A percentile compares a stretch with the other conserved stretches of the same genome.
phyloP scores from a whole-genome alignment of 192 early-diverging fungal species.

The Entomortierella parvispora region DNA sequence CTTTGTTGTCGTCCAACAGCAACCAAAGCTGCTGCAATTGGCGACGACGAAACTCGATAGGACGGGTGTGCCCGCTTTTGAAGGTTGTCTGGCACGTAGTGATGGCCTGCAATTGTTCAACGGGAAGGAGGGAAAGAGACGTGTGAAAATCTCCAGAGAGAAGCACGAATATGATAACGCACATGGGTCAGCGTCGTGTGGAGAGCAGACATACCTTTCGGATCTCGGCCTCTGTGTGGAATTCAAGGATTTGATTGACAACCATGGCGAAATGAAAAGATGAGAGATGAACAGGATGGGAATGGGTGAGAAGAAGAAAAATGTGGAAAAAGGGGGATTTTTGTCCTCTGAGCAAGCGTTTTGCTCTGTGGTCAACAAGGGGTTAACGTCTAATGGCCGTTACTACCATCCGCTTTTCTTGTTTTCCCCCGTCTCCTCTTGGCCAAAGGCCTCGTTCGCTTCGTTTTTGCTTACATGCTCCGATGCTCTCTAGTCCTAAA shows the following conservation, averaged over 20 bases:
- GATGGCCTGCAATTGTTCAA: constrained; percentile 18
- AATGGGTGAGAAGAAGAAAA: neutral
- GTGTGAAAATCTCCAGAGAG: no score
- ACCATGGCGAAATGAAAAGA: neutral
- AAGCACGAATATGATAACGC: neutral
- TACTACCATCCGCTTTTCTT: no score
- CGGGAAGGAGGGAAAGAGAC: neutral
- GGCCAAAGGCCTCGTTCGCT: no score
- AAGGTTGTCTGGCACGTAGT: constrained; percentile 30
- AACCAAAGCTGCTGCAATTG: constrained; percentile 70
- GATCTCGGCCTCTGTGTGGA: constrained; percentile 4
- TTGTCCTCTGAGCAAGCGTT: neutral
- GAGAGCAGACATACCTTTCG: no score
- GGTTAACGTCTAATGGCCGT: no score
- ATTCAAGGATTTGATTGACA: neutral
- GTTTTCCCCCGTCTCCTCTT: no score
- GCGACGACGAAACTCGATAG: constrained; percentile 57
- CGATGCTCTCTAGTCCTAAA: no score
- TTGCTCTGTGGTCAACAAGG: neutral
- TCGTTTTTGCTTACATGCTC: no score
- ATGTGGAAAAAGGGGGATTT: neutral
- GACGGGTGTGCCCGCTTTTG: constrained; percentile 40
- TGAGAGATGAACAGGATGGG: neutral
- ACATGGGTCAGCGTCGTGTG: no score
- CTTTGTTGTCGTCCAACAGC: constrained; percentile 68